A percentile compares a stretch with the other conserved stretches of the same genome.
These are phyloP conservation scores for Boletus austroedulis DNA, from an alignment of 1,284 basidiomycete genomes.

Conservation along the genomic window DNA sequence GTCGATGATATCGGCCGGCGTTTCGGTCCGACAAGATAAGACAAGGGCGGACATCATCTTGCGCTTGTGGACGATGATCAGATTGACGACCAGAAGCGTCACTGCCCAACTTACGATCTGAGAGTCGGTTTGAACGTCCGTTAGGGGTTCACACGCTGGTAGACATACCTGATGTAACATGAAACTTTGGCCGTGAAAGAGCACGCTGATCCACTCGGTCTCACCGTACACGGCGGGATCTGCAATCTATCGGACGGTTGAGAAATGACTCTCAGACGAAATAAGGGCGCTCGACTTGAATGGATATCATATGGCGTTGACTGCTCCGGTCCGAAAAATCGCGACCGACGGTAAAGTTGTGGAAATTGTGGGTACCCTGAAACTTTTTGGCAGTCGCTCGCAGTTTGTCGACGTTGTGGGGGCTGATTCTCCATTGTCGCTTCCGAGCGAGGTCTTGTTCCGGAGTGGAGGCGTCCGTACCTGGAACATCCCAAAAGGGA, in stretches of 20 bases:
- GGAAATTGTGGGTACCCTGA: slow-evolving; percentile 90
- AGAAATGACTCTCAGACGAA: neutral
- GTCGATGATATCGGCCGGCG: slow-evolving; percentile 71
- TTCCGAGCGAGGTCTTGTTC: slow-evolving; percentile 62
- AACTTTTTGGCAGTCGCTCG: slow-evolving; percentile 61
- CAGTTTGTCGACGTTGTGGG: slow-evolving; percentile 55
- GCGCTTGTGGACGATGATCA: slow-evolving; percentile 54
- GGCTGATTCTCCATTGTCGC: slow-evolving; percentile 62
- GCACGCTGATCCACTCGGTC: slow-evolving; percentile 93
- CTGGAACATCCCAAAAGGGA: slow-evolving; percentile 48
- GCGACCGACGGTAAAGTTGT: slow-evolving; percentile 93
- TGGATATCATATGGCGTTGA: slow-evolving; percentile 80
- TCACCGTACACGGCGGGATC: slow-evolving; percentile 84
- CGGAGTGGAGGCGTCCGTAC: slow-evolving; percentile 38
- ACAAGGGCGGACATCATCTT: slow-evolving; percentile 96
- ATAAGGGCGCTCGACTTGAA: slow-evolving; percentile 56
- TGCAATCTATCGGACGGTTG: slow-evolving; percentile 49
- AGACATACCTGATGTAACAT: slow-evolving; percentile 89
- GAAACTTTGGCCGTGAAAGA: slow-evolving; percentile 96
- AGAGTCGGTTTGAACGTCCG: slow-evolving; percentile 5
- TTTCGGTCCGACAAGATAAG: slow-evolving; percentile 71
- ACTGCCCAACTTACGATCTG: slow-evolving; percentile 22
- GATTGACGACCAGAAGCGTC: neutral
- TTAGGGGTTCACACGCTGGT: slow-evolving; percentile 14
- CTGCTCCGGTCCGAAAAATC: slow-evolving; percentile 82